These are phyloP conservation scores for Lonicera japonica DNA, from an alignment of 129 eudicot species.

Conservation along the genomic window DNA sequence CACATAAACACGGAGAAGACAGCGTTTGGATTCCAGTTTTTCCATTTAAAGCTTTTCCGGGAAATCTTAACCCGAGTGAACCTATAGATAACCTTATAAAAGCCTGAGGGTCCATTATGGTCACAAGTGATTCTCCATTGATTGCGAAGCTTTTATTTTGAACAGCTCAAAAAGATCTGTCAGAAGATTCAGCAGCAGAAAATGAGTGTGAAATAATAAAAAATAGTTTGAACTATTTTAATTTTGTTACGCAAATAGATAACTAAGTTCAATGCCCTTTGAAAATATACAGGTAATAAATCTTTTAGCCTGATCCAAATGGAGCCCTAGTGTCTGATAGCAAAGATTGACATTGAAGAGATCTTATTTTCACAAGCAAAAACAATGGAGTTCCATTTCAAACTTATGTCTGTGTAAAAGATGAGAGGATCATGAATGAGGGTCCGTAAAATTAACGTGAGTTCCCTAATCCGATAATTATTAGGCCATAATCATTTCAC, in stretches of 20 bases:
- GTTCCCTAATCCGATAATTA: too few relatives aligned
- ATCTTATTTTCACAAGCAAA: background rate
- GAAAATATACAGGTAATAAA: too few relatives aligned
- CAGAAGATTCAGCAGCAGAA: background rate
- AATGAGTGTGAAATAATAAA: background rate
- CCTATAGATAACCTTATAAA: constrained; percentile 71
- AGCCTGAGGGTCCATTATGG: constrained; percentile 87
- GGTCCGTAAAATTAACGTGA: too few relatives aligned
- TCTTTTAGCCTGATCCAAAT: background rate
- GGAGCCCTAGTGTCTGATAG: background rate
- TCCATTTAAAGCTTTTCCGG: constrained; percentile 24
- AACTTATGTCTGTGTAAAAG: background rate
- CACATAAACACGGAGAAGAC: constrained; percentile 64
- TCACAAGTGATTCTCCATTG: constrained; percentile 48
- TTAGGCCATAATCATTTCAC: too few relatives aligned
- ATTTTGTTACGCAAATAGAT: too few relatives aligned
- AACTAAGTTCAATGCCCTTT: too few relatives aligned
- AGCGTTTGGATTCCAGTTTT: constrained; percentile 43
- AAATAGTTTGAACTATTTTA: too few relatives aligned
- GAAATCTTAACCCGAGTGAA: constrained; percentile 59
- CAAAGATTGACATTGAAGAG: background rate
- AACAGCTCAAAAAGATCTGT: constrained; percentile 14
- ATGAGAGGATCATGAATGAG: too few relatives aligned
- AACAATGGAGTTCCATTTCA: background rate
- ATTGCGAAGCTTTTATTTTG: constrained; percentile 1